Evolutionary conservation across 2,329 filamentous ascomycete genomes (phyloP).

Genomic region (Penicillium occitanis): DNA sequence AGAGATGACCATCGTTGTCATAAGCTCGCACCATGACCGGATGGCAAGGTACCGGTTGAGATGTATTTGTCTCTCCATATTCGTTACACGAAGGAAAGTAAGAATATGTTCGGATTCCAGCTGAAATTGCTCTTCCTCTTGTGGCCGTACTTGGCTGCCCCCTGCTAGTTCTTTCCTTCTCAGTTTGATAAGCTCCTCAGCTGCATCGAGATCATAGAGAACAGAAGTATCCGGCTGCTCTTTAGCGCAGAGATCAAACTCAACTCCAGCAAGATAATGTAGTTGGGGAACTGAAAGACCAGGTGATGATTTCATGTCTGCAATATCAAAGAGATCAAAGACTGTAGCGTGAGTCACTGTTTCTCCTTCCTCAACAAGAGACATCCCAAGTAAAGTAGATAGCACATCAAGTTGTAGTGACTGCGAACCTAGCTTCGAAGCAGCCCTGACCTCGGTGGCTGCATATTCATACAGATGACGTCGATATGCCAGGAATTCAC

Average conservation of each 20-base stretch:
- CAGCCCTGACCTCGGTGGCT: slow-evolving; percentile 76
- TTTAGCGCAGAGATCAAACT: slow-evolving; percentile 65
- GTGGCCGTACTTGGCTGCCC: slow-evolving; percentile 47
- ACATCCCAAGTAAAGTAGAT: slow-evolving; percentile 69
- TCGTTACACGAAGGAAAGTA: slow-evolving; percentile 42
- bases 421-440: slow-evolving; percentile 68
- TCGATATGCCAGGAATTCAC: slow-evolving; percentile 75
- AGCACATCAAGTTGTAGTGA: slow-evolving; percentile 67
- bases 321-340: slow-evolving; percentile 92
- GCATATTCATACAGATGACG: slow-evolving; percentile 81
- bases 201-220: slow-evolving; percentile 68
- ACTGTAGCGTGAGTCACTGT: slow-evolving; percentile 69
- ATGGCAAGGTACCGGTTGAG: slow-evolving; percentile 65
- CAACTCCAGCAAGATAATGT: slow-evolving; percentile 63
- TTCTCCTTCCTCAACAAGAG: slow-evolving; percentile 66
- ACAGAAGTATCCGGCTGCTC: slow-evolving; percentile 54
- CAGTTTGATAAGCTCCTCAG: slow-evolving; percentile 69
- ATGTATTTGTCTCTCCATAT: slow-evolving; percentile 40
- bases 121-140: slow-evolving; percentile 44
- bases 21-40: slow-evolving; percentile 78
- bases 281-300: slow-evolving; percentile 54
- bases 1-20: slow-evolving; percentile 78
- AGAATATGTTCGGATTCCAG: slow-evolving; percentile 41
- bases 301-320: slow-evolving; percentile 61
- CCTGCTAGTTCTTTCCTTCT: slow-evolving; percentile 41